Base-by-base conservation (phyloP, 1,284 basidiomycete species). In the Hymenochaete sp. region DNA sequence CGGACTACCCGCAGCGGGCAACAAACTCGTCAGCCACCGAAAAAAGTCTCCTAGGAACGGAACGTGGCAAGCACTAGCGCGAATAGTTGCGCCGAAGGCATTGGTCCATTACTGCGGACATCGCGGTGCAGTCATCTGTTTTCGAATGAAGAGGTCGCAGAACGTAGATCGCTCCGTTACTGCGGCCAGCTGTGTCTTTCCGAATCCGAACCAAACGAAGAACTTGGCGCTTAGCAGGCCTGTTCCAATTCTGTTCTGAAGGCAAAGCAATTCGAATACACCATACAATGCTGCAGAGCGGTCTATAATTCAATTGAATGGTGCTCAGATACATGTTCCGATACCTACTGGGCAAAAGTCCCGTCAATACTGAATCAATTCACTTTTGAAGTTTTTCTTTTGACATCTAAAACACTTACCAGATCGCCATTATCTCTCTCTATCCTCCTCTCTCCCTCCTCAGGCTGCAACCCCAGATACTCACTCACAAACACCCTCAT, bases 401-500 rank as follows among this genome's bases (percentile, higher is more conserved):
- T n/a, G n/a, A n/a, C n/a, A n/a, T n/a, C n/a, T n/a, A n/a, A n/a
- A n/a, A n/a, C n/a, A n/a, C n/a, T 53, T 43, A 53, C 52, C 24
- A 53, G 50, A 18, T 53, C 52, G 10, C 35, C 45, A 26, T 46
- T 41, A 39, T 46, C 45, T 21, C 46, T 25, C 16, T 19, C 18
- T 7, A 51, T 8, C 13, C 14, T 39, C 7, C 16, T 29, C 59
- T 0, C 81, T 75, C 53, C 62, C 59, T 0, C 81, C 75, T 53
- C 62, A 67, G 55, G 53, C 18, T 46, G 40, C 36, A 98, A 66
- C 26, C 82, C 77, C 9, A 99, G 73, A 61, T 98, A 98, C 65
- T 97, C 93, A 1, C 86, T 75, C 54, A 91, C 75, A 56, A 96
- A 93, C 0, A 96, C 76, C 22, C 95, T 75, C 44, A 98, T 62